Base-by-base conservation (phyloP, 441 rosid species). In the Geranium incanum region DNA sequence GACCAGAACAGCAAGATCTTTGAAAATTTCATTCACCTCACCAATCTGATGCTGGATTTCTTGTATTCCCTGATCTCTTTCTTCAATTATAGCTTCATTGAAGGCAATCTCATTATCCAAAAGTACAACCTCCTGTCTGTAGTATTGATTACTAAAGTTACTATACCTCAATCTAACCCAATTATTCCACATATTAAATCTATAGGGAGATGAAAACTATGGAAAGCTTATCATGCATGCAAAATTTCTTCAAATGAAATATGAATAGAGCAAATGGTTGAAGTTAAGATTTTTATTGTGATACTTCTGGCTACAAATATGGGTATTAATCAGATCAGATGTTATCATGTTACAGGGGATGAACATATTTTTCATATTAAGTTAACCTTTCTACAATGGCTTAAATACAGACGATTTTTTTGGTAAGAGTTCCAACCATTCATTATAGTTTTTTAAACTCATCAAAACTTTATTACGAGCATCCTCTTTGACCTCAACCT, bases 71-170 rank as follows among this genome's bases (percentile, higher is more conserved):
- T 85, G 87, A 1, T 85, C 94, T 75, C 91, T 82, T 80, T 89
- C 94, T 45, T 89, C 94, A 64, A 89, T 83, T 66, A 89, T 78
- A 71, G 91, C 89, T 77, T 86, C 94, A 70, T 87, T 89, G 78
- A 89, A 89, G 71, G 81, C 75, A 36, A 86, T 78, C 80, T 88
- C 93, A 77, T 88, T 88, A 77, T 85, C 89, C 75, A 85, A 73
- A 41, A 86, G 82, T 64, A 81, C 43, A 13, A 85, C 33, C 83
- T 84, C 87, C 78, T 85, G 88, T 79, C 93, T 88, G 81, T 69
- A 72, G 36, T 64, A 74, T 45, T 36, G 43, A 65, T 38, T 21
- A 50, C 15, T 50, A 50, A 4, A 50, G 57, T 50, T 50, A 50
- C 5, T 50, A 50, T 50, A n/a, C 57, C 12, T 9, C 57, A 9